Evolutionary conservation across 2,329 filamentous ascomycete species (phyloP).

Genomic region (Claviceps monticola): DNA sequence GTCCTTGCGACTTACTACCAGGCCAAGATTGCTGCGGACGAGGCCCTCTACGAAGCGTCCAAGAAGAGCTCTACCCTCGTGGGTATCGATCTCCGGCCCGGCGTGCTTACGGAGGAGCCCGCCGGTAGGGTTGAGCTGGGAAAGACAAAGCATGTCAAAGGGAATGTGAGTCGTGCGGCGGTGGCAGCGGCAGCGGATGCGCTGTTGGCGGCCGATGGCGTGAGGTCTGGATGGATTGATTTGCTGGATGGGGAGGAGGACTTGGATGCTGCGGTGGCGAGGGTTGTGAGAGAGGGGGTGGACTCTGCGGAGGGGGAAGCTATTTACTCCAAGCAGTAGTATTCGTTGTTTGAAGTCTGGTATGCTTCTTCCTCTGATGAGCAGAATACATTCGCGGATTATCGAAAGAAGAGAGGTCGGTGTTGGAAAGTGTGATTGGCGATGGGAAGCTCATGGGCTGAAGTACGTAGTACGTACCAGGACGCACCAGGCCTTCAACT

Average conservation of each 20-base stretch:
- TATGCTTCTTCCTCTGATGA: neutral
- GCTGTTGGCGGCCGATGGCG: conserved; percentile 34
- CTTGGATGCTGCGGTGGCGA: conserved; percentile 30
- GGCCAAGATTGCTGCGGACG: conserved; percentile 47
- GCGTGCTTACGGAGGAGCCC: conserved; percentile 32
- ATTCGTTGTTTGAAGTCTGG: neutral
- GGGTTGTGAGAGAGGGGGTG: conserved; percentile 33
- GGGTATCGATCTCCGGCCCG: conserved; percentile 41
- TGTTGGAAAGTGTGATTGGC: too few relatives aligned
- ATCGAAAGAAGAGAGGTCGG: too few relatives aligned
- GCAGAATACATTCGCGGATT: neutral
- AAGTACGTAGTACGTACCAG: too few relatives aligned
- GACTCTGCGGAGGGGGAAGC: conserved; percentile 40
- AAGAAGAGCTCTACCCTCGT: conserved; percentile 28
- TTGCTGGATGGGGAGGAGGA: conserved; percentile 39
- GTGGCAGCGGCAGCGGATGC: conserved; percentile 45
- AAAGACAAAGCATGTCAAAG: conserved; percentile 24
- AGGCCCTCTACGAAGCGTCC: conserved; percentile 36
- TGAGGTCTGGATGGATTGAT: conserved; percentile 40
- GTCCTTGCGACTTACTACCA: conserved; percentile 39
- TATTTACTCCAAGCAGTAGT: conserved; percentile 13
- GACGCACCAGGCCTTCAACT: too few relatives aligned
- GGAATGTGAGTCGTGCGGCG: conserved; percentile 38
- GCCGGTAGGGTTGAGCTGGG: conserved; percentile 35
- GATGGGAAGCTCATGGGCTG: too few relatives aligned